Evolutionary conservation across 345 rosid species (phyloP), one percentile per base, ranked within the genome.

Genomic region (Triadica sebifera): DNA sequence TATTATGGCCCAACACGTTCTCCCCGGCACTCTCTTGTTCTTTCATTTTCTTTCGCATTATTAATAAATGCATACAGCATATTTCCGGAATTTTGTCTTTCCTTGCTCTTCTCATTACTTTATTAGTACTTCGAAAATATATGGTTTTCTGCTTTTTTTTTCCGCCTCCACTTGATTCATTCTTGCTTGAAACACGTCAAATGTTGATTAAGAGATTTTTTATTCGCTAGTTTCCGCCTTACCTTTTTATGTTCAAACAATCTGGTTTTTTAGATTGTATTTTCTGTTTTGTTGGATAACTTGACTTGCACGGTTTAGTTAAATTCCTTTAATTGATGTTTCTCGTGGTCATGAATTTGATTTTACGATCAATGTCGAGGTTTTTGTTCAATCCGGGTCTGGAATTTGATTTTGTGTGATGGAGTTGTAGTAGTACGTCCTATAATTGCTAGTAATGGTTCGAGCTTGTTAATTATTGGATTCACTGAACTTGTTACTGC

Each of bases 1-100:
- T 61, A 34, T 39, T 41, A 57, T 19, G 15, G 37, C 61, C 67
- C 75, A 45, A 46, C 67, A 5, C 65, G 71, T 34, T 20, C 77
- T 68, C 57, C 71, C 3, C 72, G 86, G 86, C 81, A 72, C 29
- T 16, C 66, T 66, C 65, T 65, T 39, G 53, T 52, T 29, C 34
- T 29, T 29, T 29, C 34, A 29, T 29, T 29, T 38, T 43, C 39
- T 75, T 64, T 49, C 29, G 38, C 25, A 29, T 25, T 22, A 4
- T 29, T 22, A n/a, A 11, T 60, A 11, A 9, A 58, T 1, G 1
- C 3, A 8, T 58, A 19, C n/a, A 51, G 2, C 56, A 3, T 13
- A 15, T 51, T 6, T 51, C 56, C 19, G 6, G 4, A 3, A 16
- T 51, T 51, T 51, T 16, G 19, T 15, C 6, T 15, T 15, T 51